Conservation (phyloP, 2,329 filamentous ascomycete genomes). For the Penicillium sclerotigenum region DNA sequence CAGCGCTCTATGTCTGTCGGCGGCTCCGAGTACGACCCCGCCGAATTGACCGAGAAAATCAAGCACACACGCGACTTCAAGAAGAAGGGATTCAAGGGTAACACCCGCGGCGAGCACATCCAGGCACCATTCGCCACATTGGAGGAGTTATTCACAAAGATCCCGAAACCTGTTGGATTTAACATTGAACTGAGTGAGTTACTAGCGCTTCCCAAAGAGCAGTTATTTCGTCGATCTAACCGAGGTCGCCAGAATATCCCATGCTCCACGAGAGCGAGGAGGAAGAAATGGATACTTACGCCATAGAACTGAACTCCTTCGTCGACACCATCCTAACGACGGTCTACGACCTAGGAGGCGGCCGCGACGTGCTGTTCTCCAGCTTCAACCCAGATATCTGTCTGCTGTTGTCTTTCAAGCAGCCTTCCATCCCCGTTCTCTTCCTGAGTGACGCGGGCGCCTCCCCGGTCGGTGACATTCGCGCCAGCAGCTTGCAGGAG, state of each 20-base stretch:
- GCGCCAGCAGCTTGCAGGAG: constrained; percentile 88
- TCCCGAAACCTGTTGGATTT: constrained; percentile 83
- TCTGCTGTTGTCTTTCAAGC: constrained; percentile 90
- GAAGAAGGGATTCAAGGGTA: constrained; percentile 90
- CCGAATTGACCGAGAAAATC: constrained; percentile 73
- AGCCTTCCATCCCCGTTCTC: constrained; percentile 91
- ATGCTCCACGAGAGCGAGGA: constrained; percentile 96
- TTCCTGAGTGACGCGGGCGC: constrained; percentile 90
- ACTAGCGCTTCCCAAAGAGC: constrained; percentile 18
- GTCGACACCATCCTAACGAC: constrained; percentile 88
- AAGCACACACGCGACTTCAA: constrained; percentile 97
- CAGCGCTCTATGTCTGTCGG: constrained; percentile 61
- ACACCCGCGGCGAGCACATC: constrained; percentile 89
- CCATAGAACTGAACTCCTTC: constrained; percentile 92
- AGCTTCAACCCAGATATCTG: constrained; percentile 98
- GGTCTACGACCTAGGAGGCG: constrained; percentile 79
- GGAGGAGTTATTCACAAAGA: constrained; percentile 83
- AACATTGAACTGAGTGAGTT: constrained; percentile 87
- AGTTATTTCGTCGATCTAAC: constrained; percentile 30
- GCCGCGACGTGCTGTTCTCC: constrained; percentile 93
- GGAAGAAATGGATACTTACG: constrained; percentile 94
- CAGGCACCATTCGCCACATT: constrained; percentile 94
- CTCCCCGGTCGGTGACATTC: constrained; percentile 77
- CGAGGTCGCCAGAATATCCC: constrained; percentile 65
- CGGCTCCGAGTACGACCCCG: constrained; percentile 44